Evolutionary conservation across 306 rosid genomes (phyloP), one percentile per base, ranked within the genome.

Genomic region (Lathyrus aphaca): DNA sequence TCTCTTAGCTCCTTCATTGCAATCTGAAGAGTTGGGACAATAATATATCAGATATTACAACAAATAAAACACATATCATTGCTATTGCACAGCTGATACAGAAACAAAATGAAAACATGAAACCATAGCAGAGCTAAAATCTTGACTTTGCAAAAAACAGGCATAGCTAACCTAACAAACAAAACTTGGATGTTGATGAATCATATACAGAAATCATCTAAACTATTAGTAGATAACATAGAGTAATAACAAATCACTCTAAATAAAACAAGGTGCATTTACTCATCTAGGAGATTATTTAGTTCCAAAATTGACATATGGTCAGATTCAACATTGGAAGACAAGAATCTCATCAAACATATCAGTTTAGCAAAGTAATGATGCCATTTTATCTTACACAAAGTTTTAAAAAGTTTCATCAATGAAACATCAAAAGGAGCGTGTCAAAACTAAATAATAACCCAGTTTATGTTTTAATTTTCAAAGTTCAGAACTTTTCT

Each of bases 1-100:
- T 94, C 91, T 46, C 96, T 88, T 69, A 94, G 95, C 82, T 94
- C 99, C 86, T 94, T 91, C 97, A 94, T 89, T 1, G 99, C 97
- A 82, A 94, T 94, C 97, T 83, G 32, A 57, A 18, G n/a, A 21
- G 56, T 76, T 49, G 30, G 3, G 27, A 27, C n/a, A 51, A 75
- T 51, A 64, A 43, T 23, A 82, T 51, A 38, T 69, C 40, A 65
- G 14, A 60, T 35, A 48, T 59, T 14, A 61, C 56, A 59, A 16
- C 1, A 61, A 60, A 79, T 16, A 23, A 43, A 68, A 62, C 51
- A 30, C 5, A 23, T 17, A 23, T 51, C 15, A 56, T 38, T 38
- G 32, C 32, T 10, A 54, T 16, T 6, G 30, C 79, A 57, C 0
- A 44, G 49, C 45, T 23, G 38, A 46, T 32, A 15, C 16, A 45